phyloP scores from a whole-genome alignment of 306 rosid genomes.

The Cucurbita ficifolia region DNA sequence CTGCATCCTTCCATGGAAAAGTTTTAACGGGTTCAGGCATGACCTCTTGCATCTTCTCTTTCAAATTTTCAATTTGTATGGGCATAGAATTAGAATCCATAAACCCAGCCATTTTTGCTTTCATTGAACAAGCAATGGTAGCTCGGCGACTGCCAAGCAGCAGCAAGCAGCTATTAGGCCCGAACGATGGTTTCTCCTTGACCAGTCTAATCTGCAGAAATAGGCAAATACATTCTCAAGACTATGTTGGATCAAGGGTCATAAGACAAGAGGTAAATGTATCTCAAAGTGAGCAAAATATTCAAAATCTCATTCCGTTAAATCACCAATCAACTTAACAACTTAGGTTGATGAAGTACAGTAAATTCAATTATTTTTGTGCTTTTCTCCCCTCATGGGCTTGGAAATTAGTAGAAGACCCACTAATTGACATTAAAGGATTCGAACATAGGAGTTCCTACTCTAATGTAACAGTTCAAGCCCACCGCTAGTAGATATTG shows the following conservation, averaged over 20 bases:
- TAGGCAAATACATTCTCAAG: background rate
- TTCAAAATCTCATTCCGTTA: background rate
- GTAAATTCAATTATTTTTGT: no score
- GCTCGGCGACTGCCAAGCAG: background rate
- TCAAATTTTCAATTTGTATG: slow-evolving; percentile 2
- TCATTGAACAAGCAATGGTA: background rate
- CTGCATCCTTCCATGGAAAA: slow-evolving; percentile 31
- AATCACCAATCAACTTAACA: background rate
- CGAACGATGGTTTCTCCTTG: background rate
- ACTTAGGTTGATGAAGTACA: no score
- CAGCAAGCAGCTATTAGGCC: background rate
- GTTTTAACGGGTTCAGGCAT: slow-evolving; percentile 24
- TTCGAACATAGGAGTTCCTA: background rate
- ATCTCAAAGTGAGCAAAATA: background rate
- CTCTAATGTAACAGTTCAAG: no score
- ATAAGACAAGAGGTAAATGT: background rate
- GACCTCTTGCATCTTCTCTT: slow-evolving; percentile 23
- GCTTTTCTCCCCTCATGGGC: no score
- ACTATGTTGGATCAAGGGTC: background rate
- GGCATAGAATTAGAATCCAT: slow-evolving; percentile 10
- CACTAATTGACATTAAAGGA: background rate
- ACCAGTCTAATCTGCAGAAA: slow-evolving; percentile 17
- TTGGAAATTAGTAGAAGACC: no score
- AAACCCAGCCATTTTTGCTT: slow-evolving; percentile 15
- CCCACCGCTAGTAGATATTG: no score